These are phyloP conservation scores for Coleophoma crateriformis DNA, from an alignment of 2,329 filamentous ascomycete genomes.

Conservation along the genomic window DNA sequence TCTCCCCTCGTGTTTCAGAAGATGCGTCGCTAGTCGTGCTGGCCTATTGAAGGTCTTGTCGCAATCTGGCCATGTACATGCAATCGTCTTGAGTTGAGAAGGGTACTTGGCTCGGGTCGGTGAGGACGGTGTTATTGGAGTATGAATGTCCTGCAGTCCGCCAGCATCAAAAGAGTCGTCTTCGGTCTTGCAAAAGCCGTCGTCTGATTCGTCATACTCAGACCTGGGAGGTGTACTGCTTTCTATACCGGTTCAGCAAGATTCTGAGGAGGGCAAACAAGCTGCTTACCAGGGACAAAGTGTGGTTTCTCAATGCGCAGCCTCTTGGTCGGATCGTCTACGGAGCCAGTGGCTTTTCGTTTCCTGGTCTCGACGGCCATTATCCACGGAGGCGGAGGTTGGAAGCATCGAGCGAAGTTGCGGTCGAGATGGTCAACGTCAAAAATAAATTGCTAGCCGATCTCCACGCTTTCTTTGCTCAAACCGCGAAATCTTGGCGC, in stretches of 20 bases:
- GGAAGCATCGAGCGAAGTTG: background rate
- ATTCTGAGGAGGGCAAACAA: background rate
- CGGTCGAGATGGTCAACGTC: no score
- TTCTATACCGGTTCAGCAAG: background rate
- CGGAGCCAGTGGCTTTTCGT: constrained; percentile 11
- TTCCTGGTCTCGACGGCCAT: constrained; percentile 19
- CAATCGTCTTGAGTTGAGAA: constrained; percentile 70
- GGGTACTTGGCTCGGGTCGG: constrained; percentile 49
- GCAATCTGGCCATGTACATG: constrained; percentile 70
- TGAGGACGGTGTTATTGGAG: constrained; percentile 44
- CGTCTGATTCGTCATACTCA: constrained; percentile 34
- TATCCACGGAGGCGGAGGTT: constrained; percentile 4
- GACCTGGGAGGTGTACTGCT: constrained; percentile 7
- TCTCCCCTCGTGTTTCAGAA: constrained; percentile 81
- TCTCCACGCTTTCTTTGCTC: background rate
- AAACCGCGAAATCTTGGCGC: constrained; percentile 11
- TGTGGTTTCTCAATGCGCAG: constrained; percentile 9
- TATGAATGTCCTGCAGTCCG: constrained; percentile 28
- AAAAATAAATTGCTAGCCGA: background rate
- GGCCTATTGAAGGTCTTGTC: constrained; percentile 83
- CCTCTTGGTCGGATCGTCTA: constrained; percentile 16
- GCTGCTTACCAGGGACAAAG: constrained; percentile 7
- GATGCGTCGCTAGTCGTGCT: constrained; percentile 71
- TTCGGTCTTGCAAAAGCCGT: constrained; percentile 28
- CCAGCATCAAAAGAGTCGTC: constrained; percentile 24